phyloP scores from a whole-genome alignment of 2,329 filamentous ascomycete genomes.

The Penicillium aurantiogriseum region DNA sequence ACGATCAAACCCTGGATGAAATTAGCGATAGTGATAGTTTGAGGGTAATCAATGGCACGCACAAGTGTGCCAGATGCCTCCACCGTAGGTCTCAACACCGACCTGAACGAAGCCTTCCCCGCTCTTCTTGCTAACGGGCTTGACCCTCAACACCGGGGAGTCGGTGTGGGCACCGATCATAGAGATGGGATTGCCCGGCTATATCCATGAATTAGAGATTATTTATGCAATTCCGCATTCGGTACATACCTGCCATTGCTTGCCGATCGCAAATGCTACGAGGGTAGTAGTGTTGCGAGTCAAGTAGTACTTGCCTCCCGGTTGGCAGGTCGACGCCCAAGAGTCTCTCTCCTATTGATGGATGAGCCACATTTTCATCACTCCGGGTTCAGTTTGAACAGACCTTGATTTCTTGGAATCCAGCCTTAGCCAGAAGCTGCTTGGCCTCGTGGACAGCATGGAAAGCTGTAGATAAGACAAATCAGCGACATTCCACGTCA shows the following conservation, averaged over 20 bases:
- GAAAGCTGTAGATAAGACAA: conserved; percentile 63
- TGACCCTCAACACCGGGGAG: conserved; percentile 85
- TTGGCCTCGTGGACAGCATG: conserved; percentile 84
- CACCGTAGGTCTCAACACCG: conserved; percentile 94
- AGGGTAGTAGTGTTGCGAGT: conserved; percentile 92
- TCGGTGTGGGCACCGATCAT: conserved; percentile 98
- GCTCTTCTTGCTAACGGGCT: conserved; percentile 88
- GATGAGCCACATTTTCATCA: background rate
- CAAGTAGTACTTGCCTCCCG: conserved; percentile 93
- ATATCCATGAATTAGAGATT: background rate
- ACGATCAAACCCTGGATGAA: conserved; percentile 73
- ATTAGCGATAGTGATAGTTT: conserved; percentile 11
- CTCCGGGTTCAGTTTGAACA: background rate
- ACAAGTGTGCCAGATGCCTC: conserved; percentile 94
- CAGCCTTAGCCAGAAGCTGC: conserved; percentile 72
- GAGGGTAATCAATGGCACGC: conserved; percentile 8
- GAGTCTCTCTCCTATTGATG: conserved; percentile 70
- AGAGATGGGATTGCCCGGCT: conserved; percentile 79
- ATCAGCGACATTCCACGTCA: conserved; percentile 6
- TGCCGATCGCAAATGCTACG: conserved; percentile 86
- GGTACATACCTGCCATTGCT: conserved; percentile 68
- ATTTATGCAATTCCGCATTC: background rate
- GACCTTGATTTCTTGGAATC: conserved; percentile 80
- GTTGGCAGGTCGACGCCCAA: conserved; percentile 75
- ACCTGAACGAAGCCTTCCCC: conserved; percentile 88